Conservation (phyloP, 768 basidiomycete genomes). For the Amanita phalloides region DNA sequence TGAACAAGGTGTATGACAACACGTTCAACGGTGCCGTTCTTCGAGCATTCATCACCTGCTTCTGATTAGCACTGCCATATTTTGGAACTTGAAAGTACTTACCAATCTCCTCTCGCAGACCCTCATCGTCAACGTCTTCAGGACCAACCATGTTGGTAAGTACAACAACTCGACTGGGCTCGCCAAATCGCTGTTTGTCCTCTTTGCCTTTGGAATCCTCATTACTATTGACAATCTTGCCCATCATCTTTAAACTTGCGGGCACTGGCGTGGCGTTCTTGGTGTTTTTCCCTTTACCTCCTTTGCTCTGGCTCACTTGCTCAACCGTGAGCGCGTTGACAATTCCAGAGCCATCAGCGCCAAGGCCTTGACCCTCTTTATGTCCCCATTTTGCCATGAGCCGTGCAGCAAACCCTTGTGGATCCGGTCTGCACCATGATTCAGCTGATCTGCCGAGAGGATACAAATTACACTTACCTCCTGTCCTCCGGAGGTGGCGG, state of each 20-base stretch:
- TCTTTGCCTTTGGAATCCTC: slow-evolving; percentile 72
- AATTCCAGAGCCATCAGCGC: slow-evolving; percentile 75
- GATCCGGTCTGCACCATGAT: slow-evolving; percentile 33
- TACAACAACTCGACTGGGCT: slow-evolving; percentile 82
- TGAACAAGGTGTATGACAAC: slow-evolving; percentile 75
- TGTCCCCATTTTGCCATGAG: slow-evolving; percentile 97
- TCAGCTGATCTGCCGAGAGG: not conserved
- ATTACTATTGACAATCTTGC: slow-evolving; percentile 84
- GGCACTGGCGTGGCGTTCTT: slow-evolving; percentile 11
- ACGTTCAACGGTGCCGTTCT: slow-evolving; percentile 86
- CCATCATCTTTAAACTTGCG: slow-evolving; percentile 39
- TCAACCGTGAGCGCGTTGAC: slow-evolving; percentile 84
- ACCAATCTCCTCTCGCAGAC: slow-evolving; percentile 85
- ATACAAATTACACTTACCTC: slow-evolving; percentile 11
- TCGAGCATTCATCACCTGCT: slow-evolving; percentile 81
- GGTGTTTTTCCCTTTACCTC: slow-evolving; percentile 22
- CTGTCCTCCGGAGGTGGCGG: slow-evolving; percentile 21
- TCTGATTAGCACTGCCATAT: not conserved
- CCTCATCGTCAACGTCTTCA: slow-evolving; percentile 79
- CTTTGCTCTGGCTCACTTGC: slow-evolving; percentile 37
- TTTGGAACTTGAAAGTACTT: slow-evolving; percentile 13
- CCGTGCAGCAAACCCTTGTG: slow-evolving; percentile 70
- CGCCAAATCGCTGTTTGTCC: slow-evolving; percentile 75
- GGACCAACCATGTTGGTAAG: slow-evolving; percentile 83
- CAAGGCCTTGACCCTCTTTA: slow-evolving; percentile 88